Conservation (phyloP, 768 basidiomycete species). For the Psilocybe sp. region DNA sequence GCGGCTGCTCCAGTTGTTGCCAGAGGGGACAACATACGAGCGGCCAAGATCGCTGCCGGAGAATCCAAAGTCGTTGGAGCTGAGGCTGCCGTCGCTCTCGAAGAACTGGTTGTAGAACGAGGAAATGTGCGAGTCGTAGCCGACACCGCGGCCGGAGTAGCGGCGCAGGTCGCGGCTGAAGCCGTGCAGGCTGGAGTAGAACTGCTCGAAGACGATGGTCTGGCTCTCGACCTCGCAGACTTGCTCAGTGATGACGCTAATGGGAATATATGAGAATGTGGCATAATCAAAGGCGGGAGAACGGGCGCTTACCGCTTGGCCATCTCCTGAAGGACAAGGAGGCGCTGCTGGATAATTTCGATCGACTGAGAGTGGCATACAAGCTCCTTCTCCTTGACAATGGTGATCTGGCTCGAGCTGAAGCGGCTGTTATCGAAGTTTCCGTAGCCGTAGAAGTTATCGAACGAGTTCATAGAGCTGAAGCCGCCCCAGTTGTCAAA, state of each 20-base stretch:
- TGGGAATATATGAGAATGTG: not conserved
- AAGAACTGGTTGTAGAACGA: constrained; percentile 31
- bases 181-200: constrained; percentile 33
- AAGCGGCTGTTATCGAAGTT: constrained; percentile 40
- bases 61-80: constrained; percentile 38
- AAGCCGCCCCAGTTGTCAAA: constrained; percentile 39
- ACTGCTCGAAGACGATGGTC: constrained; percentile 41
- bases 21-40: constrained; percentile 32
- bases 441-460: constrained; percentile 42
- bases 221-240: constrained; percentile 52
- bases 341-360: constrained; percentile 43
- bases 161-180: constrained; percentile 42
- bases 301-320: constrained; percentile 36
- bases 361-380: constrained; percentile 37
- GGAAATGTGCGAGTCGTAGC: constrained; percentile 36
- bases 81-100: constrained; percentile 34
- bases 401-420: constrained; percentile 23
- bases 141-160: constrained; percentile 33
- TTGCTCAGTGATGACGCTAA: constrained; percentile 42
- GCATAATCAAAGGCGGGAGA: not conserved
- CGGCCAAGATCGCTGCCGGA: constrained; percentile 34
- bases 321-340: constrained; percentile 43
- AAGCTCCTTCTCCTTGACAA: constrained; percentile 33
- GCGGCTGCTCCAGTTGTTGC: constrained; percentile 37
- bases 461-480: constrained; percentile 35